Base-by-base conservation (phyloP, 768 basidiomycete species). In the Mycena albidolilacea region DNA sequence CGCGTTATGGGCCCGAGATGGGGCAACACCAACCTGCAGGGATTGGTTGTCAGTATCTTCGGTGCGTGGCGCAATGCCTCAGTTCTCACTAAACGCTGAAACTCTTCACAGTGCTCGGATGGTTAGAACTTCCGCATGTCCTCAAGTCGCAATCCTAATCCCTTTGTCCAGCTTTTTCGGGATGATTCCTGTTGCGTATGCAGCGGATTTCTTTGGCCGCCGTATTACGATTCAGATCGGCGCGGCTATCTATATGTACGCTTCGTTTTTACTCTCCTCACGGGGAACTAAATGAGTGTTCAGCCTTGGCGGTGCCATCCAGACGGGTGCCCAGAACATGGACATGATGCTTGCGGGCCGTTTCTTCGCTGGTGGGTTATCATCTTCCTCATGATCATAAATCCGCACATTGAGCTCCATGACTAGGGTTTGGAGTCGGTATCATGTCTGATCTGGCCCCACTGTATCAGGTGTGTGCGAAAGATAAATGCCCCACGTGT, bases 361-460 rank as follows among this genome's bases (percentile, higher is more conserved):
- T 2, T 88, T 88, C 81, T 86, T 88, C 67, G 88, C 87, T 15
- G 87, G 87, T 78, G 74, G 17, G 77, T 66, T 23, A 14, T 30
- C 21, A 17, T 19, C 39, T 17, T 14, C 30, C 30, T 30, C 30
- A 30, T 30, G 3, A 23, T 11, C 48, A 43, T 37, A 52, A 30
- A 37, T 67, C 12, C n/a, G n/a, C 9, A 39, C 46, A 30, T 58
- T 58, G n/a, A 52, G 3, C 57, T 52, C 8, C 8, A 30, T 35
- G 38, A 46, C 0, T 19, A 83, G 83, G 84, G 15, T 84, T 84
- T 68, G 85, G 84, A 10, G 82, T 86, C 9, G 87, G 87, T 1
- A 86, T 88, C 69, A 85, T 88, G 73, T 85, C 87, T 9, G 86
- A 88, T 77, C 79, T 87, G 19, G 86, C 87, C 7, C 85, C 87